Percentiles rank a stretch among this genome's conserved stretches.
Evolutionary conservation across 148 eudicot species (phyloP).

Genomic region (Fagopyrum homotropicum): DNA sequence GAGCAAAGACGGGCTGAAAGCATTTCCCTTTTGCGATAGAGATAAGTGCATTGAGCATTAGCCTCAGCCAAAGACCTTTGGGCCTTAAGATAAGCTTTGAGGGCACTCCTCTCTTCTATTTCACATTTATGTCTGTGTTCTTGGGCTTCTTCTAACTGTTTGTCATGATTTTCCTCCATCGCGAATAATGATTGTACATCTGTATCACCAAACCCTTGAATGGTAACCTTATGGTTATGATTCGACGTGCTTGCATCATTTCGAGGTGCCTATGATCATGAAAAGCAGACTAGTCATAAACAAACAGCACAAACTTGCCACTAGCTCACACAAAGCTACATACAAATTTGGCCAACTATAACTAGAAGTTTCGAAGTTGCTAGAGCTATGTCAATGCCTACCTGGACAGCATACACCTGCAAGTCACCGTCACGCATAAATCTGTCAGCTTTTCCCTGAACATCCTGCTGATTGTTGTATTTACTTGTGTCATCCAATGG

Average conservation of each 20-base stretch:
- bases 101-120: slow-evolving; percentile 66
- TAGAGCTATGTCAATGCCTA: slow-evolving; percentile 17
- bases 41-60: slow-evolving; percentile 55
- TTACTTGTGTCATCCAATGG: slow-evolving; percentile 16
- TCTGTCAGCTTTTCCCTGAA: slow-evolving; percentile 21
- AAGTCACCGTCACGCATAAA: slow-evolving; percentile 21
- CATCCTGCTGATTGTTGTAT: slow-evolving; percentile 18
- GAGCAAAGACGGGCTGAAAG: slow-evolving; percentile 45
- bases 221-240: slow-evolving; percentile 18
- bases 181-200: slow-evolving; percentile 43
- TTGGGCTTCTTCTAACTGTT: slow-evolving; percentile 75
- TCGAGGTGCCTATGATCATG: slow-evolving; percentile 30
- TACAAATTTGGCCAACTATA: slow-evolving; percentile 1
- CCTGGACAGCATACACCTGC: slow-evolving; percentile 20
- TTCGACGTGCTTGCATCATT: slow-evolving; percentile 25
- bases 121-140: slow-evolving; percentile 65
- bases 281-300: slow-evolving; percentile 6
- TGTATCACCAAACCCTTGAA: slow-evolving; percentile 21
- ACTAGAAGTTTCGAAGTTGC: neutral
- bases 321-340: slow-evolving; percentile 4
- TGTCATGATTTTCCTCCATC: slow-evolving; percentile 54
- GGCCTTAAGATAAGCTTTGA: slow-evolving; percentile 53
- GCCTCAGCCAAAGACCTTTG: slow-evolving; percentile 67
- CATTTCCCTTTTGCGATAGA: slow-evolving; percentile 51
- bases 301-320: slow-evolving; percentile 16